Evolutionary conservation across 192 early-diverging fungal species (phyloP).

Genomic region (Coemansia sp.): DNA sequence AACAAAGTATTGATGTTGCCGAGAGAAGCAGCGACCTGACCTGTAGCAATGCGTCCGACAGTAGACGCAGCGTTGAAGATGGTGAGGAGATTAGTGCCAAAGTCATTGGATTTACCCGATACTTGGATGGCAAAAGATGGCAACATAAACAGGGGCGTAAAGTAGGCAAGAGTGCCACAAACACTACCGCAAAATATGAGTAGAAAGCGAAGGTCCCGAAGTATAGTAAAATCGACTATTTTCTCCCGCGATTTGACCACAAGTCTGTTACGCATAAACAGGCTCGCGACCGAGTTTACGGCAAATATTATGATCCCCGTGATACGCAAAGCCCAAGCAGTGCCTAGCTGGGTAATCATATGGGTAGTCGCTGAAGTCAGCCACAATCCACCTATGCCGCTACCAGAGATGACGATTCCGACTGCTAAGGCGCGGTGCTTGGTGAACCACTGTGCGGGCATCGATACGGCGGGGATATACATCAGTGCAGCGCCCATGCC

Average conservation of each 20-base stretch:
- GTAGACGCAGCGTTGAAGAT: slow-evolving; percentile 71
- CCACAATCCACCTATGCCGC: slow-evolving; percentile 60
- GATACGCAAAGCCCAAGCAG: slow-evolving; percentile 59
- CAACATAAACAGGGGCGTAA: slow-evolving; percentile 62
- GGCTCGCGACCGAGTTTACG: slow-evolving; percentile 41
- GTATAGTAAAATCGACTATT: slow-evolving; percentile 46
- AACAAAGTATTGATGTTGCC: slow-evolving; percentile 68
- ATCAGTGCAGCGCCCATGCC: slow-evolving; percentile 50
- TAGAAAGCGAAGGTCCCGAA: slow-evolving; percentile 52
- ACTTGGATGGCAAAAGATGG: slow-evolving; percentile 46
- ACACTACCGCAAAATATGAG: slow-evolving; percentile 43
- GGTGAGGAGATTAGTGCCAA: slow-evolving; percentile 62
- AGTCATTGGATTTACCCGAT: slow-evolving; percentile 36
- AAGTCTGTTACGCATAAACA: slow-evolving; percentile 47
- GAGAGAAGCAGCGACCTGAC: slow-evolving; percentile 58
- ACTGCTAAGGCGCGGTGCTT: slow-evolving; percentile 57
- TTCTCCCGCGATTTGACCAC: slow-evolving; percentile 29
- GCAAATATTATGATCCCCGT: slow-evolving; percentile 53
- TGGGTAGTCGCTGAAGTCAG: slow-evolving; percentile 55
- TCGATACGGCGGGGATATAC: slow-evolving; percentile 55
- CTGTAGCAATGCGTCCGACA: slow-evolving; percentile 63
- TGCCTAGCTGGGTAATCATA: slow-evolving; percentile 54
- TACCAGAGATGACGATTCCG: slow-evolving; percentile 58
- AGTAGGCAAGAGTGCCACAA: slow-evolving; percentile 58
- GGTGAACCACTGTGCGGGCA: slow-evolving; percentile 62